Evolutionary conservation across 306 rosid species (phyloP).

Genomic region (Arachis hypogaea): DNA sequence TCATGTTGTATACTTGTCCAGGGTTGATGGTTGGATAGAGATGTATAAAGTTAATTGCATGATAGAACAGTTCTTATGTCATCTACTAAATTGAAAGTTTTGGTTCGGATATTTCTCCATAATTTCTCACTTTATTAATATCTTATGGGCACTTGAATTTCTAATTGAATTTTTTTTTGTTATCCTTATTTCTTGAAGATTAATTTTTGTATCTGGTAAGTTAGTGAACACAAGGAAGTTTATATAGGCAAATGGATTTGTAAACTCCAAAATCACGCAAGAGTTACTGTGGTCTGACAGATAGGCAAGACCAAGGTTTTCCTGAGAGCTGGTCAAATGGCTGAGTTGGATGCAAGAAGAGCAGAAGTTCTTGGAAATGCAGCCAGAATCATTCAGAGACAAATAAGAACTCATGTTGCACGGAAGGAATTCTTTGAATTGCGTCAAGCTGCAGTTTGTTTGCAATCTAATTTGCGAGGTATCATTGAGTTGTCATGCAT

Average conservation of each 20-base stretch:
- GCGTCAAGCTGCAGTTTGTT: conserved; percentile 81
- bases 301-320: conserved; percentile 93
- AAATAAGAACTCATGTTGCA: conserved; percentile 89
- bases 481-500: conserved; percentile 24
- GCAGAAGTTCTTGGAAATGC: conserved; percentile 97
- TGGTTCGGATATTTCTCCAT: conserved; percentile 1
- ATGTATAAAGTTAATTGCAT: conserved; percentile 18
- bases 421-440: conserved; percentile 81
- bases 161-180: conserved; percentile 3
- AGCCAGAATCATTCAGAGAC: conserved; percentile 90
- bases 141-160: conserved; percentile 28
- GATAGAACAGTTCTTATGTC: neutral
- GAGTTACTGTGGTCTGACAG: conserved; percentile 67
- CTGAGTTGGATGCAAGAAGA: conserved; percentile 97
- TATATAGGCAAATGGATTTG: conserved; percentile 21
- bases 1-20: conserved; percentile 12
- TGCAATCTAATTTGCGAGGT: conserved; percentile 96
- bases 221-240: conserved; percentile 7
- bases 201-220: conserved; percentile 3
- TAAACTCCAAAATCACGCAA: conserved; percentile 31
- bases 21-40: neutral
- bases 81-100: neutral
- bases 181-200: neutral
- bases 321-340: conserved; percentile 99
- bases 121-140: conserved; percentile 10